Conservation (phyloP, 768 basidiomycete species). For the Boletus barrowsii region DNA sequence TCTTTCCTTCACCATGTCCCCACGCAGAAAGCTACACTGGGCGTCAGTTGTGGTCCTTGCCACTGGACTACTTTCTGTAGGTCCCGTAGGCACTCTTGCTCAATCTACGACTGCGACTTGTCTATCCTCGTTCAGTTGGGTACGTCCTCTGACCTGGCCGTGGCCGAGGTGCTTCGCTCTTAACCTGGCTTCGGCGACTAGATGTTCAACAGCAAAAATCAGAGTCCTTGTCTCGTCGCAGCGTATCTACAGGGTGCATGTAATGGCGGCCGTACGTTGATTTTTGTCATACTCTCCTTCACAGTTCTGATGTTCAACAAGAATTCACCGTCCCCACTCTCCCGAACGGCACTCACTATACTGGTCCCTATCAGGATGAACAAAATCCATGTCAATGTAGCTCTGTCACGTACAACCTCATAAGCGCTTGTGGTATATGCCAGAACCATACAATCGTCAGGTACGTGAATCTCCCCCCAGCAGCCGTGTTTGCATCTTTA, state of each 20-base stretch:
- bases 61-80: constrained; percentile 13
- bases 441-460: constrained; percentile 42
- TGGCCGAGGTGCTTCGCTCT: neutral
- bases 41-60: constrained; percentile 17
- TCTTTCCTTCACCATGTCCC: constrained; percentile 8
- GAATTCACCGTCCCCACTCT: constrained; percentile 40
- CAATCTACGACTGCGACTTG: constrained; percentile 26
- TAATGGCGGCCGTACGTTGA: constrained; percentile 38
- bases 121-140: constrained; percentile 25
- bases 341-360: constrained; percentile 30
- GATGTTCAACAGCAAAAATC: constrained; percentile 42
- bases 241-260: constrained; percentile 44
- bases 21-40: constrained; percentile 3
- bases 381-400: constrained; percentile 48
- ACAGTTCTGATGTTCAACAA: constrained; percentile 16
- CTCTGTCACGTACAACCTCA: constrained; percentile 51
- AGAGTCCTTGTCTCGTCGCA: constrained; percentile 47
- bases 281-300: constrained; percentile 6
- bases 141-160: constrained; percentile 4
- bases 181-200: constrained; percentile 2
- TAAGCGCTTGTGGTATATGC: constrained; percentile 58
- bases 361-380: constrained; percentile 31
- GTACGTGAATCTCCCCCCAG: constrained; percentile 21
- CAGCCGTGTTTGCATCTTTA: neutral
- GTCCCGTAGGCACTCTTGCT: constrained; percentile 16